Evolutionary conservation across 2,329 filamentous ascomycete species (phyloP).

Genomic region (Emergomyces orientalis): DNA sequence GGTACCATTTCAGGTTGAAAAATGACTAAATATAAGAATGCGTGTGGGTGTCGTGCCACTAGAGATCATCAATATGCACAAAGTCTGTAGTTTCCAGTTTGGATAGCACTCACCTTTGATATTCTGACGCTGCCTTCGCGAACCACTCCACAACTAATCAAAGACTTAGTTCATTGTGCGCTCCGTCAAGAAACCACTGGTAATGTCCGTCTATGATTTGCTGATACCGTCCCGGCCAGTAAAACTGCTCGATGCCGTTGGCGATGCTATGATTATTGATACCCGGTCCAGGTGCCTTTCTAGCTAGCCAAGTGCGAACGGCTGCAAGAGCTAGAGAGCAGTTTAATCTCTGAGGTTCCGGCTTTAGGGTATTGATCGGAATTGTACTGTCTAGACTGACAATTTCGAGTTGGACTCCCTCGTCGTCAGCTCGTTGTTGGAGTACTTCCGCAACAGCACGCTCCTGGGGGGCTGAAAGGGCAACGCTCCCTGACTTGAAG

Average conservation of each 20-base stretch:
- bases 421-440: constrained; percentile 43
- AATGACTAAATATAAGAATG: constrained; percentile 27
- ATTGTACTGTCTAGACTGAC: constrained; percentile 36
- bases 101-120: neutral
- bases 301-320: constrained; percentile 5
- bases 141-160: constrained; percentile 29
- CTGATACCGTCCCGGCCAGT: constrained; percentile 27
- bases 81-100: neutral
- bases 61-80: neutral
- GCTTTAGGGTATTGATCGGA: constrained; percentile 4
- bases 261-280: constrained; percentile 16
- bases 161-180: constrained; percentile 34
- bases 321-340: constrained; percentile 16
- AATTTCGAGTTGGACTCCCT: constrained; percentile 38
- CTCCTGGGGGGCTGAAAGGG: constrained; percentile 49
- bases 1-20: constrained; percentile 23
- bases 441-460: constrained; percentile 42
- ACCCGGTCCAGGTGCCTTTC: constrained; percentile 8
- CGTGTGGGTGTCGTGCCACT: neutral
- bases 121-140: neutral
- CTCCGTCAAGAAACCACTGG: constrained; percentile 33
- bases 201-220: constrained; percentile 12
- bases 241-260: constrained; percentile 19
- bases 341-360: constrained; percentile 12
- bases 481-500: constrained; percentile 50